Evolutionary conservation across 139 green algal species (phyloP).

Genomic region (Asterochloris sp.): DNA sequence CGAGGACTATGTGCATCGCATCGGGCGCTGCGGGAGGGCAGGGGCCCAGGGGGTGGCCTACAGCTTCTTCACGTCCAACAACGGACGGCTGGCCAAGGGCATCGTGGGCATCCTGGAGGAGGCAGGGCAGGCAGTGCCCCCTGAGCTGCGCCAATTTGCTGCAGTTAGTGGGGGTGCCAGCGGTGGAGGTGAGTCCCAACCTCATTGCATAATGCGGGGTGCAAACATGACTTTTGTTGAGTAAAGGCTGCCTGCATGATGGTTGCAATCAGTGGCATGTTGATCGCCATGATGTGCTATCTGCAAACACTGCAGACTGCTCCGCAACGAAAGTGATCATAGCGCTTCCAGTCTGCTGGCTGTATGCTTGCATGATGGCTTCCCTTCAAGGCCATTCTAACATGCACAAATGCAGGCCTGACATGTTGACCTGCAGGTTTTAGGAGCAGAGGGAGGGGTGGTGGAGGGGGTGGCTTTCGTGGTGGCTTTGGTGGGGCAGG

Average conservation of each 20-base stretch:
- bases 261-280: not conserved
- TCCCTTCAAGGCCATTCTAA: no score
- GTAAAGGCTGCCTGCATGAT: not conserved
- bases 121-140: conserved; percentile 60
- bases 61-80: conserved; percentile 82
- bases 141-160: conserved; percentile 40
- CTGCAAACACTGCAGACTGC: no score
- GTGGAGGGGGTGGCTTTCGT: not conserved
- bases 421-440: conserved; percentile 7
- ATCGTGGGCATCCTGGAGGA: conserved; percentile 76
- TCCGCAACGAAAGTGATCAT: no score
- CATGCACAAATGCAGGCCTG: not conserved
- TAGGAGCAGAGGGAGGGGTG: conserved; percentile 5
- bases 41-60: conserved; percentile 64
- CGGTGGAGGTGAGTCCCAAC: not conserved
- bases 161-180: conserved; percentile 34
- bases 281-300: not conserved
- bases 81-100: conserved; percentile 63
- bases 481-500: not conserved
- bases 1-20: conserved; percentile 93
- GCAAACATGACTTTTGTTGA: not conserved
- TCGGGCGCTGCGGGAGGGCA: conserved; percentile 73
- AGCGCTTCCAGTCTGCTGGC: no score
- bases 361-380: no score
- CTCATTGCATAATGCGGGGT: not conserved